These are phyloP conservation scores for Crithidia brevicula DNA, from an alignment of 208 protist species.

Conservation along the genomic window DNA sequence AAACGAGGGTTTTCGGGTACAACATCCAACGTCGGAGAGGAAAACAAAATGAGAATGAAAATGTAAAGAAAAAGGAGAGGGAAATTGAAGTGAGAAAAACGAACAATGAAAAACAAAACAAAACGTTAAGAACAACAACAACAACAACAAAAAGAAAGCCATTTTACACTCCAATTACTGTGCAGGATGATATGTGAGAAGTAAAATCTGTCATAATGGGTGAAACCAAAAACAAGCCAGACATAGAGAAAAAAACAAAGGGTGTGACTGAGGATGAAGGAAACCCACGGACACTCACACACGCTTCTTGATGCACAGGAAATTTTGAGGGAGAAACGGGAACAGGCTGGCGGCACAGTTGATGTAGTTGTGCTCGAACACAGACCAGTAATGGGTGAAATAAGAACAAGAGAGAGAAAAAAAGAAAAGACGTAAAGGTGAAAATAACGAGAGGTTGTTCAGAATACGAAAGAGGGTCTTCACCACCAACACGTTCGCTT, in stretches of 20 bases:
- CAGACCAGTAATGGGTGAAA: neutral
- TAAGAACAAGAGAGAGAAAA: slow-evolving; percentile 10
- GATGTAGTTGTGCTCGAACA: slow-evolving; percentile 13
- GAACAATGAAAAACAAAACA: no score
- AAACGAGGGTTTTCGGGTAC: no score
- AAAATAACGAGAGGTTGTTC: neutral
- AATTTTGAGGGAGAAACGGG: neutral
- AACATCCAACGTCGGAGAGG: no score
- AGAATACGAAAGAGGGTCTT: no score
- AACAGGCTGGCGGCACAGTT: slow-evolving; percentile 18
- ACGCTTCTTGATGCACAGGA: no score
- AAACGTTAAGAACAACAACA: no score
- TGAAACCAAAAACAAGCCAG: no score
- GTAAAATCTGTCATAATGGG: no score
- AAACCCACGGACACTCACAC: neutral
- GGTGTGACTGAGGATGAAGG: neutral
- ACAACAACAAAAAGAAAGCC: no score
- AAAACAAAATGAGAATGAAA: neutral
- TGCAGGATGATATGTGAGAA: no score
- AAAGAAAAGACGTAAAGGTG: slow-evolving; percentile 4
- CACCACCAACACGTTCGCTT: neutral
- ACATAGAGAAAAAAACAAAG: neutral
- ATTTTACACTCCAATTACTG: no score
- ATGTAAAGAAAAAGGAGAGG: neutral
- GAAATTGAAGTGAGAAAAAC: neutral